Conservation (phyloP, 371 early-diverging fungal genomes). For the Chytridium lagenaria region DNA sequence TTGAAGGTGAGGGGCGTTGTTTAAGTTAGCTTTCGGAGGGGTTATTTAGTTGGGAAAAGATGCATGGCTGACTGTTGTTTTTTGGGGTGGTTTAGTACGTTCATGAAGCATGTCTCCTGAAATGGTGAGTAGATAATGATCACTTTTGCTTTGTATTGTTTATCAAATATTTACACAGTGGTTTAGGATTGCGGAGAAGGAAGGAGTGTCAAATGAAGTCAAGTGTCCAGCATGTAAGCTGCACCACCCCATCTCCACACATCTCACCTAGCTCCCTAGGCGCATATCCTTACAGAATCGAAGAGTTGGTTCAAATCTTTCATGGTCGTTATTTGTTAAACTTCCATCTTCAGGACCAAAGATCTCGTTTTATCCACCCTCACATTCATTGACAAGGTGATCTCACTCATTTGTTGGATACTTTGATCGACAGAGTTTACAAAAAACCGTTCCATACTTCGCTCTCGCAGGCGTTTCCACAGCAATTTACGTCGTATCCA, state of each 20-base stretch:
- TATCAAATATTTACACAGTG: background rate
- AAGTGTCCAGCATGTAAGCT: conserved; percentile 40
- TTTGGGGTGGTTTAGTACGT: too few relatives aligned
- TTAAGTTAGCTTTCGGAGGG: too few relatives aligned
- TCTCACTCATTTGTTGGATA: too few relatives aligned
- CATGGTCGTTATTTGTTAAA: conserved; percentile 2
- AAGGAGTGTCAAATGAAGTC: conserved; percentile 21
- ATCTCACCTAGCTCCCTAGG: background rate
- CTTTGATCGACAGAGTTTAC: too few relatives aligned
- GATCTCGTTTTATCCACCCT: background rate
- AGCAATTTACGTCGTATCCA: conserved; percentile 35
- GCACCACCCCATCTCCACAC: background rate
- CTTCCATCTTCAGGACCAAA: background rate
- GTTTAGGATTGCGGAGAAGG: conserved; percentile 29
- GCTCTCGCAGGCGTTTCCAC: conserved; percentile 33
- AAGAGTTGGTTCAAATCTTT: background rate
- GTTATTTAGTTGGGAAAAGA: too few relatives aligned
- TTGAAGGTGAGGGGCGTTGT: conserved; percentile 17
- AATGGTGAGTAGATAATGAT: too few relatives aligned
- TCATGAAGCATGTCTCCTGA: conserved; percentile 39
- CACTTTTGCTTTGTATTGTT: too few relatives aligned
- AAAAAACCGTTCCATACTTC: conserved; percentile 27
- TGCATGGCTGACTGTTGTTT: too few relatives aligned
- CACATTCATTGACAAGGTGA: background rate
- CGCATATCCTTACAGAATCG: conserved; percentile 17